Percentiles rank a stretch among this genome's conserved stretches.
Evolutionary conservation across 495 filamentous ascomycete genomes (phyloP).

Genomic region (Aspergillus nidulans): DNA sequence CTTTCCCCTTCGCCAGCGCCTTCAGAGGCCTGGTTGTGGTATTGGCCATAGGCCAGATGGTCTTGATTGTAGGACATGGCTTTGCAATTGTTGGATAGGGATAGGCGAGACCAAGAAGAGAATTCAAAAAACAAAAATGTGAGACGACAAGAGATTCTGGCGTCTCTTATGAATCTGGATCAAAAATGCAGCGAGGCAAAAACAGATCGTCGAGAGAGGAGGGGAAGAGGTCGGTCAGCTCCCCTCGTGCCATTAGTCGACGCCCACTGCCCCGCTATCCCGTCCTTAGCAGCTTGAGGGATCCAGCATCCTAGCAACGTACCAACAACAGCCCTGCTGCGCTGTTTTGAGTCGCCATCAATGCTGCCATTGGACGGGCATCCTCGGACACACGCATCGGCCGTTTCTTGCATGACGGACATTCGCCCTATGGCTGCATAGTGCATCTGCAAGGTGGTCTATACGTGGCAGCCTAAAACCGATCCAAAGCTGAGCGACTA

Average conservation of each 20-base stretch:
- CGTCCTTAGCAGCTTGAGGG: background rate
- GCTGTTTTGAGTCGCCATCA: background rate
- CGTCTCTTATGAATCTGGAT: conserved; percentile 1
- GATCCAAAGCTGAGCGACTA: conserved; percentile 6
- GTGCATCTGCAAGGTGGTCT: background rate
- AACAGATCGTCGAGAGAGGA: background rate
- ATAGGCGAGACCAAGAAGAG: background rate
- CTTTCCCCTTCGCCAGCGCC: conserved; percentile 24
- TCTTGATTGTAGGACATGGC: conserved; percentile 46
- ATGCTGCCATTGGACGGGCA: background rate
- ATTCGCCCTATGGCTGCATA: no score
- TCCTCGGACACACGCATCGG: background rate
- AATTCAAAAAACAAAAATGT: conserved; percentile 10
- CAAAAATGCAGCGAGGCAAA: background rate
- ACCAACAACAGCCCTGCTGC: background rate
- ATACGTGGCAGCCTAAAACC: conserved; percentile 5
- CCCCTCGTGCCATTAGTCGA: background rate
- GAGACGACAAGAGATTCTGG: background rate
- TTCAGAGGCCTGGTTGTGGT: conserved; percentile 33
- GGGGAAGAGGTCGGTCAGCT: conserved; percentile 1
- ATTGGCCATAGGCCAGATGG: conserved; percentile 53
- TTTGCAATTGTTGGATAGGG: background rate
- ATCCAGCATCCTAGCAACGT: background rate
- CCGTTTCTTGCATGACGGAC: background rate
- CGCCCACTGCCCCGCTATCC: conserved; percentile 6